These are phyloP conservation scores for Lolium perenne DNA, from an alignment of 176 grass and related monocot species.

Conservation along the genomic window DNA sequence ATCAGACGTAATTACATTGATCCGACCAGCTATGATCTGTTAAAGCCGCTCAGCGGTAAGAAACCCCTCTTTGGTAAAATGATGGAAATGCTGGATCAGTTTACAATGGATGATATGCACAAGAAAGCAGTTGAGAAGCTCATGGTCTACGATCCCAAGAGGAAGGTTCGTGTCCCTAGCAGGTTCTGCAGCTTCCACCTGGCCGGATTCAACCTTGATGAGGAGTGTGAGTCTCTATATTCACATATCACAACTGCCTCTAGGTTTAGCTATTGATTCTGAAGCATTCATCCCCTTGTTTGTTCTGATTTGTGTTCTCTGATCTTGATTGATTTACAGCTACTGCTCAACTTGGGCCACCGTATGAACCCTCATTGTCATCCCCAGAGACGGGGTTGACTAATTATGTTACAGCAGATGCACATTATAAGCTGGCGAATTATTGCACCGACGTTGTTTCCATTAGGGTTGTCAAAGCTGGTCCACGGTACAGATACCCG, in stretches of 20 bases:
- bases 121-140: background rate
- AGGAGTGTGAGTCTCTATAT: background rate
- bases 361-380: too few species aligned
- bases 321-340: too few species aligned
- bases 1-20: background rate
- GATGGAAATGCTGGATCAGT: background rate
- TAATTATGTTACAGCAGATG: too few species aligned
- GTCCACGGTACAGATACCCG: too few species aligned
- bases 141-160: background rate
- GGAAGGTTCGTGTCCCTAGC: background rate
- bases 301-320: too few species aligned
- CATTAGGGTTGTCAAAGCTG: too few species aligned
- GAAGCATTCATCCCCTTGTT: too few species aligned
- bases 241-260: background rate
- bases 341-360: too few species aligned
- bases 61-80: background rate
- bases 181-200: conserved; percentile 5
- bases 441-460: too few species aligned
- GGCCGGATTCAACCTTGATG: background rate
- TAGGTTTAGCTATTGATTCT: background rate
- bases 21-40: background rate
- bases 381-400: too few species aligned
- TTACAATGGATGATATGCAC: background rate
- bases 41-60: background rate
- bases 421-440: too few species aligned